These are phyloP conservation scores for Cutaneotrichosporon dermatis DNA, from an alignment of 1,284 basidiomycete genomes.

Conservation along the genomic window DNA sequence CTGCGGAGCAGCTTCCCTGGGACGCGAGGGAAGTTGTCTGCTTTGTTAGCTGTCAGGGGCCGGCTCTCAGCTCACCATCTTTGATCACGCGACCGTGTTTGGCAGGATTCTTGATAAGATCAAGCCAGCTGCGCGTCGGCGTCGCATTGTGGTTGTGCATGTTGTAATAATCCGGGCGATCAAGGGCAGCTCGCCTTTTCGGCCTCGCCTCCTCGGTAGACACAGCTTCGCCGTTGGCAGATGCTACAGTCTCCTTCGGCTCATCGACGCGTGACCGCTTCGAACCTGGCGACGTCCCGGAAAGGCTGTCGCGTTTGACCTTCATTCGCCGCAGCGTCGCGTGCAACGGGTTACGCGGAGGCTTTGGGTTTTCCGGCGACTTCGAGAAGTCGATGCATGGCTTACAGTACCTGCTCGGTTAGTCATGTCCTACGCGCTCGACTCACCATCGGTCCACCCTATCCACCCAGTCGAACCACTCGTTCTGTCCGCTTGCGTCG, in stretches of 20 bases:
- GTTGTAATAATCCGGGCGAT: constrained; percentile 44
- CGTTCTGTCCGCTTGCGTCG: constrained; percentile 18
- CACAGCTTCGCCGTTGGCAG: constrained; percentile 8
- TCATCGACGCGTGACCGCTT: too few relatives aligned
- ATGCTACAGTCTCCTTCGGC: background rate
- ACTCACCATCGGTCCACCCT: constrained; percentile 42
- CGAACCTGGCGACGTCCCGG: too few relatives aligned
- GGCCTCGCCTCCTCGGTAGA: constrained; percentile 22
- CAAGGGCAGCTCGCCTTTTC: constrained; percentile 41
- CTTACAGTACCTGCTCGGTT: constrained; percentile 30
- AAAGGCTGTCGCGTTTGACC: background rate
- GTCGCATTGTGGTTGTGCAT: constrained; percentile 46
- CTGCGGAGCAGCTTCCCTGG: constrained; percentile 24
- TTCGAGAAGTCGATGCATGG: constrained; percentile 28
- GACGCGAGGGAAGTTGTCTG: constrained; percentile 31
- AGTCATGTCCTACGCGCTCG: background rate
- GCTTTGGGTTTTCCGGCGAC: constrained; percentile 27
- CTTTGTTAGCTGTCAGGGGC: background rate
- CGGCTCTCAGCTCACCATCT: constrained; percentile 23
- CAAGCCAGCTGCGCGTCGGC: constrained; percentile 45
- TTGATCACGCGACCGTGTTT: constrained; percentile 38
- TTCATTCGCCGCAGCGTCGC: constrained; percentile 28
- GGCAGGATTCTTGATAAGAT: constrained; percentile 43
- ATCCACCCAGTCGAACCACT: constrained; percentile 40
- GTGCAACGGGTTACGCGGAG: constrained; percentile 27